Conservation (phyloP, 2,329 filamentous ascomycete genomes). For the Westerdykella aurantiaca region DNA sequence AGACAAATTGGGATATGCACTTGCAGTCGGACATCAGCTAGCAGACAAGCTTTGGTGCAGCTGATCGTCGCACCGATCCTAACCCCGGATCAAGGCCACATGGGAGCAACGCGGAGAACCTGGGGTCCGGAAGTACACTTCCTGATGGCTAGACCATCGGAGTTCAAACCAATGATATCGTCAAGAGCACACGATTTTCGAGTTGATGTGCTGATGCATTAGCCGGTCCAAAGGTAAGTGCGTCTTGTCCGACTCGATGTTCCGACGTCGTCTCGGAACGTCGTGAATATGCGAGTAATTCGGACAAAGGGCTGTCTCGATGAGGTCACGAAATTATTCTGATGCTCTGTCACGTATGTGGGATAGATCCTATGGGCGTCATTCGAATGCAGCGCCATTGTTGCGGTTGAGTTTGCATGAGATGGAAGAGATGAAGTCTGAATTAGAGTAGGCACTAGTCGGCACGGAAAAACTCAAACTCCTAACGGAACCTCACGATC, state of each 20-base stretch:
- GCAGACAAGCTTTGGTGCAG: too few species aligned
- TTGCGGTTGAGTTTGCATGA: too few species aligned
- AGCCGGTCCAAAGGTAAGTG: background rate
- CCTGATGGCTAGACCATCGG: background rate
- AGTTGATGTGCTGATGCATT: background rate
- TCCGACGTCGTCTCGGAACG: constrained; percentile 1
- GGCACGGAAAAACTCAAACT: background rate
- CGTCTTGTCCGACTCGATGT: constrained; percentile 2
- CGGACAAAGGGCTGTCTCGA: too few species aligned
- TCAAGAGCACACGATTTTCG: background rate
- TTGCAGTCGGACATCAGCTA: background rate
- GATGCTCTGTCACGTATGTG: too few species aligned
- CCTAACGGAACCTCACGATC: too few species aligned
- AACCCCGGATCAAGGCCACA: background rate
- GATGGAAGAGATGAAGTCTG: too few species aligned
- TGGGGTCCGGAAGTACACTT: background rate
- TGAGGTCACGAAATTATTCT: too few species aligned
- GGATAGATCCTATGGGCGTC: too few species aligned
- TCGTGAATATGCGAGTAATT: too few species aligned
- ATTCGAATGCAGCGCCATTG: too few species aligned
- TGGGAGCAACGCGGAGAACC: background rate
- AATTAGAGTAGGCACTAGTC: background rate
- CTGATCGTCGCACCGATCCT: background rate
- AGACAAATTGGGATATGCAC: background rate
- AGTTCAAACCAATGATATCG: background rate